Evolutionary conservation across 1,284 basidiomycete species (phyloP).

Genomic region (Microbotryum saponariae): DNA sequence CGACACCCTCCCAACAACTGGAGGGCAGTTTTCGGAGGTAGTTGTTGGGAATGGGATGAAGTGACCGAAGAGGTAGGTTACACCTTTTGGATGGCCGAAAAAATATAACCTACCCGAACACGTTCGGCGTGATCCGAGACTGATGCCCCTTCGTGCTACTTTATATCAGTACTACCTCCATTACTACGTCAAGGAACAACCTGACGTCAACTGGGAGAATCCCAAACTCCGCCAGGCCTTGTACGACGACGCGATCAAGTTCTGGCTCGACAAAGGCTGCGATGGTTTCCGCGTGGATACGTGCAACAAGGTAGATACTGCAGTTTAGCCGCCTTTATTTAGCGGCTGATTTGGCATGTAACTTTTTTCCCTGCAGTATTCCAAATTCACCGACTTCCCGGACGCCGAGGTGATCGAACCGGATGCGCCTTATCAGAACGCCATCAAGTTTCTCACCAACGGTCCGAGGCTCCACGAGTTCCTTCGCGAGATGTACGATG

Average conservation of each 20-base stretch:
- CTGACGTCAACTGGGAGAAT: constrained; percentile 73
- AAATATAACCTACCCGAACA: too few species aligned
- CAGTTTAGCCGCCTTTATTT: too few species aligned
- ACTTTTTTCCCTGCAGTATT: not conserved
- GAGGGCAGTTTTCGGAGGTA: constrained; percentile 60
- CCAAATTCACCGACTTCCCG: constrained; percentile 32
- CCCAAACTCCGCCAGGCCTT: constrained; percentile 31
- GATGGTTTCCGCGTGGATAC: constrained; percentile 56
- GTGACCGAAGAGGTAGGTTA: constrained; percentile 49
- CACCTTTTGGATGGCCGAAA: too few species aligned
- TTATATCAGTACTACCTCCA: constrained; percentile 56
- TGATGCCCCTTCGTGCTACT: not conserved
- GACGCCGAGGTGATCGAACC: constrained; percentile 35
- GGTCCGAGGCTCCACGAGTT: constrained; percentile 61
- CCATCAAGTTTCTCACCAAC: constrained; percentile 5
- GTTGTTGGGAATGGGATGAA: constrained; percentile 66
- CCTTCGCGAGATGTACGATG: constrained; percentile 56
- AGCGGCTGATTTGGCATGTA: too few species aligned
- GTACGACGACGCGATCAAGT: constrained; percentile 57
- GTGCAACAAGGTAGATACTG: too few species aligned
- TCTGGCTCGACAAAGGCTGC: constrained; percentile 66
- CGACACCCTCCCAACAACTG: constrained; percentile 66
- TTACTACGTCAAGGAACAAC: constrained; percentile 61
- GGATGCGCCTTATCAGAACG: constrained; percentile 4
- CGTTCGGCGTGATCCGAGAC: too few species aligned